Evolutionary conservation across 1,139 yeast genomes (phyloP).

Genomic region (Kurtzmaniella quercitrusa): DNA sequence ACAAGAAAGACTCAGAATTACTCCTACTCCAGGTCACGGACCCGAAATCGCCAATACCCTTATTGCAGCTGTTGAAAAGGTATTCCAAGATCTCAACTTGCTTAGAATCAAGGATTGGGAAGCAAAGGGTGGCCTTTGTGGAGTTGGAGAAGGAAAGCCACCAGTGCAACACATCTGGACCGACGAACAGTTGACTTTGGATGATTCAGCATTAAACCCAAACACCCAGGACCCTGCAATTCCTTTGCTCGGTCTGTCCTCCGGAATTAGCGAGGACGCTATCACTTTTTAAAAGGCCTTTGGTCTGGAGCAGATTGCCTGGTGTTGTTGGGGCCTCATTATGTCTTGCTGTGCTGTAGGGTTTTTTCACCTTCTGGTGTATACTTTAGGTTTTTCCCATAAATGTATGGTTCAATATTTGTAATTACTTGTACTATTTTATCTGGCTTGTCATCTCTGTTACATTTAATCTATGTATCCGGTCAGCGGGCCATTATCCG

Average conservation of each 20-base stretch:
- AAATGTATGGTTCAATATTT: neutral
- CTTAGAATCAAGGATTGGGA: conserved; percentile 80
- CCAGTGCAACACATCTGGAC: conserved; percentile 75
- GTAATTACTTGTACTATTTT: too few relatives aligned
- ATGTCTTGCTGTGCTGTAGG: neutral
- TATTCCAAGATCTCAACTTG: conserved; percentile 70
- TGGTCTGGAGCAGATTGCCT: neutral
- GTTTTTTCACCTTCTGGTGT: neutral
- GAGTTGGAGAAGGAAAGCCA: conserved; percentile 64
- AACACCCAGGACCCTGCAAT: conserved; percentile 62
- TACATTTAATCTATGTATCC: too few relatives aligned
- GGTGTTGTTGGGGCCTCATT: too few relatives aligned
- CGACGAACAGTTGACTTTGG: conserved; percentile 63
- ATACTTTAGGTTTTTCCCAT: neutral
- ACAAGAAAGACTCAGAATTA: conserved; percentile 90
- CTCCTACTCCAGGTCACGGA: conserved; percentile 97
- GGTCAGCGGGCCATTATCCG: too few relatives aligned
- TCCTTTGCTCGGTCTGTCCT: conserved; percentile 60
- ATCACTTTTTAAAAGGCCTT: neutral
- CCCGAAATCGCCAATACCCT: conserved; percentile 72
- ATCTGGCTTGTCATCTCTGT: too few relatives aligned
- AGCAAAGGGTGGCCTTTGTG: conserved; percentile 77
- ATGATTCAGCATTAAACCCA: conserved; percentile 58
- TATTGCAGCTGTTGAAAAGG: conserved; percentile 73
- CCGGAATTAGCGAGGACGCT: conserved; percentile 43